Conservation (phyloP, 2,329 filamentous ascomycete genomes). For the Sporothrix luriei region DNA sequence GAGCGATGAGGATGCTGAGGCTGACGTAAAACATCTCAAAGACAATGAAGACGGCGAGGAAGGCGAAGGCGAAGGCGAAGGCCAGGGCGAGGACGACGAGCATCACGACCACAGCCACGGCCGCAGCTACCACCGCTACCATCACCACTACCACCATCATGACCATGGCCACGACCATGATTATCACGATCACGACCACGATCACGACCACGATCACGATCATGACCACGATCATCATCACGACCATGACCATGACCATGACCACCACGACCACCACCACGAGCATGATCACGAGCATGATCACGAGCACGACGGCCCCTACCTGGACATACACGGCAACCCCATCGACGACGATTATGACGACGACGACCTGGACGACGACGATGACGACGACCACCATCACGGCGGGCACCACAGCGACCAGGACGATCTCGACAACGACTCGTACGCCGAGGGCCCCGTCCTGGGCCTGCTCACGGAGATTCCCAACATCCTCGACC, state of each 20-base stretch:
- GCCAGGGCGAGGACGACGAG: constrained; percentile 38
- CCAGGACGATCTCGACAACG: constrained; percentile 64
- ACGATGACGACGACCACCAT: constrained; percentile 36
- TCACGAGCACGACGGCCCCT: constrained; percentile 35
- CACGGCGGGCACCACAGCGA: constrained; percentile 42
- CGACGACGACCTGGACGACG: constrained; percentile 38
- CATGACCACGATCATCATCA: constrained; percentile 33
- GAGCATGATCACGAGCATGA: constrained; percentile 36
- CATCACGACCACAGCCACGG: constrained; percentile 39
- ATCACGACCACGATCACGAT: constrained; percentile 37
- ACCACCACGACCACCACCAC: constrained; percentile 35
- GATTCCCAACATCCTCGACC: constrained; percentile 89
- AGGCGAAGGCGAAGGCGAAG: constrained; percentile 12
- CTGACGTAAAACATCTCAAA: constrained; percentile 42
- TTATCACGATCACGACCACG: constrained; percentile 36
- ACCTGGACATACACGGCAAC: constrained; percentile 45
- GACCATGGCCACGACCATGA: constrained; percentile 37
- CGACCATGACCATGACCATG: constrained; percentile 38
- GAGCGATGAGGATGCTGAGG: constrained; percentile 40
- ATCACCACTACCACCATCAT: constrained; percentile 35
- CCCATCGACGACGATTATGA: constrained; percentile 45
- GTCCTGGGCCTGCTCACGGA: constrained; percentile 85
- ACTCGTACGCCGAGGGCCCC: constrained; percentile 77
- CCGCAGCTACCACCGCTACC: constrained; percentile 35
- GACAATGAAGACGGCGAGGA: constrained; percentile 45